Evolutionary conservation across 1,284 basidiomycete genomes (phyloP), one percentile per base, ranked within the genome.

Genomic region (Moesziomyces sp.): DNA sequence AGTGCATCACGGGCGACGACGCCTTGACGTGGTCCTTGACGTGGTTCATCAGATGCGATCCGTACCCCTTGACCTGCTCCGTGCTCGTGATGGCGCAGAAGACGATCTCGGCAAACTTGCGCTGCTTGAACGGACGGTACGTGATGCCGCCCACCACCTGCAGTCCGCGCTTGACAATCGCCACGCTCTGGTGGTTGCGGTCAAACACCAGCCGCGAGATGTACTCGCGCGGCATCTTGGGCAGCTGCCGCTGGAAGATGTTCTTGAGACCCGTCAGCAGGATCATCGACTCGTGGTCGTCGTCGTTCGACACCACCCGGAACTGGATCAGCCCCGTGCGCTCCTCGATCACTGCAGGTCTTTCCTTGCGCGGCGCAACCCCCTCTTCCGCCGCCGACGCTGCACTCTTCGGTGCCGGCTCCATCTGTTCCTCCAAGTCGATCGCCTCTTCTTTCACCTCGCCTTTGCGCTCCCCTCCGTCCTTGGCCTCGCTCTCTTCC

Each of bases 191-290:
- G 48, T 97, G 97, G 80, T 95, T 97, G 44, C 88, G 87, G 84
- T 99, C 96, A 72, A 94, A 93, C 0, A 99, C 96, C 16, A 99
- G 88, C 40, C 97, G 90, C 1, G 97, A 93, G 74, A 99, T 99
- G 81, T 99, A 99, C 84, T 99, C 97, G 80, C 94, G 88, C 21
- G 97, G 97, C 97, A 99, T 99, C 86, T 98, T 98, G 9, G 97
- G 97, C 7, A 99, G 86, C 84, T 99, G 97, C 73, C 93, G 93
- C 84, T 97, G 96, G 82, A 99, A 99, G 24, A 99, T 90, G 24
- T 94, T 96, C 86, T 98, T 99, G 66, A 98, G 88, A 13, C 94
- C 94, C 0, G 94, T 94, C 49, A 98, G 88, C 56, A 99, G 90
- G 60, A 98, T 90, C 43, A 92, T 87, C 6, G 84, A 85, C 38